Evolutionary conservation across 2,329 filamentous ascomycete genomes (phyloP).

Genomic region (Claviceps spartinae): DNA sequence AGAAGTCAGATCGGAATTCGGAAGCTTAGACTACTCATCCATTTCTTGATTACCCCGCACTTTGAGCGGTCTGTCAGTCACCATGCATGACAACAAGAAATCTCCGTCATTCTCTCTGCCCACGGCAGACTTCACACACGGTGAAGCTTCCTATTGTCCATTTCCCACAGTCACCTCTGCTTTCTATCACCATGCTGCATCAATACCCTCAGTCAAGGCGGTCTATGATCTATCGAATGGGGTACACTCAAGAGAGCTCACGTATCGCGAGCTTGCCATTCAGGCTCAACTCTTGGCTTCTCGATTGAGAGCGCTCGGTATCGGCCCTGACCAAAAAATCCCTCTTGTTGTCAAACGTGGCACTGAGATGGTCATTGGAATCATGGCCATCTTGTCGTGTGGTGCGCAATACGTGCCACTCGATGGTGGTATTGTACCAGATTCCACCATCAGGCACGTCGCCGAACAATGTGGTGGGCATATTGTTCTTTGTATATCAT

Average conservation of each 20-base stretch:
- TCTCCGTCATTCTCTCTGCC: conserved; percentile 2
- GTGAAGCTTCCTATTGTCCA: conserved; percentile 13
- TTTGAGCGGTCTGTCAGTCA: conserved; percentile 3
- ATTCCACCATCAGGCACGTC: conserved; percentile 34
- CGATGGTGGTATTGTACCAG: conserved; percentile 39
- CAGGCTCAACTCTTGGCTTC: conserved; percentile 28
- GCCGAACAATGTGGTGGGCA: conserved; percentile 30
- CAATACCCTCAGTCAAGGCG: conserved; percentile 24
- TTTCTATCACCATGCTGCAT: conserved; percentile 24
- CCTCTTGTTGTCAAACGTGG: conserved; percentile 42
- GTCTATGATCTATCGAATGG: conserved; percentile 22
- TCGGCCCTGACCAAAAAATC: conserved; percentile 31
- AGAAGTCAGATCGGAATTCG: not conserved
- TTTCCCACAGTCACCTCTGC: conserved; percentile 26
- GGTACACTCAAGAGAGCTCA: conserved; percentile 19
- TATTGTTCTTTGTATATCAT: conserved; percentile 33
- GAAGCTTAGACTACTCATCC: conserved; percentile 2
- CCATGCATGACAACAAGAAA: conserved; percentile 7
- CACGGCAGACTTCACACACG: conserved; percentile 6
- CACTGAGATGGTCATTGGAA: conserved; percentile 43
- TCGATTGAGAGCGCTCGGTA: conserved; percentile 24
- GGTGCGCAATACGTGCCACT: conserved; percentile 47
- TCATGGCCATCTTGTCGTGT: conserved; percentile 40
- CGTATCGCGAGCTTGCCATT: conserved; percentile 30
- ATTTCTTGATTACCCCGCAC: not conserved